Conservation (phyloP, 2,329 filamentous ascomycete genomes). For the Ophiostoma perfectum region DNA sequence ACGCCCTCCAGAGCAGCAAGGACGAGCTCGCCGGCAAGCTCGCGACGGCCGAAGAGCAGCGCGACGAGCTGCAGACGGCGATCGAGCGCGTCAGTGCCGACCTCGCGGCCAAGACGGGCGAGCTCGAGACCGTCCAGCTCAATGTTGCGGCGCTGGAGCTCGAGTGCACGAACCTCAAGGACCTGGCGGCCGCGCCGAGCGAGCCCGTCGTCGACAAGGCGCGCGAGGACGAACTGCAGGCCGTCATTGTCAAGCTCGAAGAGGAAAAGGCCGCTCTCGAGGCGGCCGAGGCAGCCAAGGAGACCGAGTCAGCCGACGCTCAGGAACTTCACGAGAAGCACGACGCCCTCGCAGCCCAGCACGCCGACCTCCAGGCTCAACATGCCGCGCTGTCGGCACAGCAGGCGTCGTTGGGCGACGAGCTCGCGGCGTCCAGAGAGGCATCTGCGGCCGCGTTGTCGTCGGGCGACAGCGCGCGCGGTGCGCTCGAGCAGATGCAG, state of each 20-base stretch:
- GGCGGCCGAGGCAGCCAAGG: slow-evolving; percentile 6
- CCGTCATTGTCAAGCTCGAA: slow-evolving; percentile 15
- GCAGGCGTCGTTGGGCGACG: slow-evolving; percentile 9
- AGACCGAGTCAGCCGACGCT: not conserved
- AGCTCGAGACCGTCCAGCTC: slow-evolving; percentile 14
- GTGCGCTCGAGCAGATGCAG: not conserved
- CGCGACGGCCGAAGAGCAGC: not conserved
- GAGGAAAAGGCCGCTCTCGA: slow-evolving; percentile 17
- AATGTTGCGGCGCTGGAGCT: slow-evolving; percentile 3
- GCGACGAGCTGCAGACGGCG: slow-evolving; percentile 12
- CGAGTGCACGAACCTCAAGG: not conserved
- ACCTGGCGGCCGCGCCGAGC: not conserved
- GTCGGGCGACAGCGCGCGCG: not conserved
- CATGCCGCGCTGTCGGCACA: slow-evolving; percentile 16
- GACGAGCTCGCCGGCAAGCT: slow-evolving; percentile 3
- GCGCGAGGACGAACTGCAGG: slow-evolving; percentile 8
- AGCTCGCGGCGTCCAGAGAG: not conserved
- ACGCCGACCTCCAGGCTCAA: slow-evolving; percentile 13
- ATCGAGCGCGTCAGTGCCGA: slow-evolving; percentile 14
- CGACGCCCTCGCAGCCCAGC: not conserved
- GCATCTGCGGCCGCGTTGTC: not conserved
- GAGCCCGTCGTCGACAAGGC: not conserved
- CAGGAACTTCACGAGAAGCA: not conserved
- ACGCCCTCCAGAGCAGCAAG: not conserved
- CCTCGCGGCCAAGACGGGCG: not conserved